Percentiles rank a stretch among this genome's conserved stretches.
Conservation (phyloP, 2,329 filamentous ascomycete species). For the Aspergillus alliaceus region DNA sequence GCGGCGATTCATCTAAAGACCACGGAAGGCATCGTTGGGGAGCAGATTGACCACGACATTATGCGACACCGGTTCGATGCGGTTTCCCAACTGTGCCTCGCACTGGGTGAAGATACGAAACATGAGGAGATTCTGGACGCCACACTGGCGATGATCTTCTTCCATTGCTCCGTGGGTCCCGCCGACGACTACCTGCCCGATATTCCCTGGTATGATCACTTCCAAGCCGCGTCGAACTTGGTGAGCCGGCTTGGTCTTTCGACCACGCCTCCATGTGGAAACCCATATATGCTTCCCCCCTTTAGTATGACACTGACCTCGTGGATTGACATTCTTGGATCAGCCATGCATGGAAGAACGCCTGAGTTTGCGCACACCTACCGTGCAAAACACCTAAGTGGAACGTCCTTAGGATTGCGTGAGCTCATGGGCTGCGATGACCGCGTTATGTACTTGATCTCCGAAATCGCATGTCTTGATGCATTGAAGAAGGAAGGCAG, state of each 20-base stretch:
- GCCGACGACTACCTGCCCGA: slow-evolving; percentile 82
- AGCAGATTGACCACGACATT: slow-evolving; percentile 85
- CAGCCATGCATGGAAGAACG: slow-evolving; percentile 83
- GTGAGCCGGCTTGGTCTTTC: slow-evolving; percentile 83
- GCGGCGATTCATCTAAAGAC: slow-evolving; percentile 90
- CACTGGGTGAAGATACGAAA: slow-evolving; percentile 75
- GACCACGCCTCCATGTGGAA: slow-evolving; percentile 58
- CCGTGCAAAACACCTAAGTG: slow-evolving; percentile 79
- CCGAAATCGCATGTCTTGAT: slow-evolving; percentile 94
- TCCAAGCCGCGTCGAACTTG: slow-evolving; percentile 83
- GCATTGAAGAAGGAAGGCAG: slow-evolving; percentile 80
- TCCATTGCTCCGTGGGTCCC: slow-evolving; percentile 88
- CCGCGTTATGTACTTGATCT: slow-evolving; percentile 95
- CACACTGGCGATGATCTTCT: slow-evolving; percentile 91
- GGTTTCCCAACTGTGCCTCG: slow-evolving; percentile 80
- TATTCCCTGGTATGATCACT: slow-evolving; percentile 96
- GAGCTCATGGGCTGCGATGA: slow-evolving; percentile 98
- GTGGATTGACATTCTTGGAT: slow-evolving; percentile 96
- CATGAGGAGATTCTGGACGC: slow-evolving; percentile 89
- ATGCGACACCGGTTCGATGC: slow-evolving; percentile 89
- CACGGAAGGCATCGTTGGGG: slow-evolving; percentile 63
- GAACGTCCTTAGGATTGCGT: slow-evolving; percentile 69
- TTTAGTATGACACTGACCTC: slow-evolving; percentile 90
- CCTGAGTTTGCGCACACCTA: slow-evolving; percentile 94
- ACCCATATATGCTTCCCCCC: slow-evolving; percentile 65